Evolutionary conservation across 805 yeast species (phyloP).

Genomic region (Candida endomychidarum): DNA sequence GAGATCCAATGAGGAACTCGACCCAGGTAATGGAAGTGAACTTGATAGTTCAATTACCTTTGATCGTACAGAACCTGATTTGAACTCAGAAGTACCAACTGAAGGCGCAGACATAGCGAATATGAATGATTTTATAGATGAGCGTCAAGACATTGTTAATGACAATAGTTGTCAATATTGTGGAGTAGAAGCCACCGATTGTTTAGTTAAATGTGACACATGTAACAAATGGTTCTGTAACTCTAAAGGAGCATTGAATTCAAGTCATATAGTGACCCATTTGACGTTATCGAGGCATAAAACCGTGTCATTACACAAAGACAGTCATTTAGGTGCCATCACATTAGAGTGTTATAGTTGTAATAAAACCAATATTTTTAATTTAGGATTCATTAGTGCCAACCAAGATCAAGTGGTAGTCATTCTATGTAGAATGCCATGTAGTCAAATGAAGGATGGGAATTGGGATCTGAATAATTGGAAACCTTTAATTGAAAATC

Average conservation of each 20-base stretch:
- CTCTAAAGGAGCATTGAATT: slow-evolving; percentile 48
- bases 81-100: too few relatives aligned
- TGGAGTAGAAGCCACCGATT: slow-evolving; percentile 61
- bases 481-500: slow-evolving; percentile 81
- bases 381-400: slow-evolving; percentile 84
- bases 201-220: slow-evolving; percentile 71
- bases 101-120: background rate
- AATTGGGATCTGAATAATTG: slow-evolving; percentile 89
- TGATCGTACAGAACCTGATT: too few relatives aligned
- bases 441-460: slow-evolving; percentile 71
- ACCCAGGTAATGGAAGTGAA: too few relatives aligned
- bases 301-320: slow-evolving; percentile 69
- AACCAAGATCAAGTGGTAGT: slow-evolving; percentile 85
- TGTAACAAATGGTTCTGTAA: slow-evolving; percentile 93
- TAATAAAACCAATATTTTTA: slow-evolving; percentile 76
- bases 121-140: background rate
- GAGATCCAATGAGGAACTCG: too few relatives aligned
- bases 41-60: too few relatives aligned
- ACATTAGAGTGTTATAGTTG: slow-evolving; percentile 87
- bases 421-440: slow-evolving; percentile 82
- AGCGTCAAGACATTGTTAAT: slow-evolving; percentile 14
- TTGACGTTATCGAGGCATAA: slow-evolving; percentile 79
- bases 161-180: slow-evolving; percentile 59
- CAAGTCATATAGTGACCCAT: slow-evolving; percentile 85
- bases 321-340: slow-evolving; percentile 84